A percentile compares a stretch with the other conserved stretches of the same genome.
phyloP scores from a whole-genome alignment of 78 protist genomes.

The Guillardia theta region DNA sequence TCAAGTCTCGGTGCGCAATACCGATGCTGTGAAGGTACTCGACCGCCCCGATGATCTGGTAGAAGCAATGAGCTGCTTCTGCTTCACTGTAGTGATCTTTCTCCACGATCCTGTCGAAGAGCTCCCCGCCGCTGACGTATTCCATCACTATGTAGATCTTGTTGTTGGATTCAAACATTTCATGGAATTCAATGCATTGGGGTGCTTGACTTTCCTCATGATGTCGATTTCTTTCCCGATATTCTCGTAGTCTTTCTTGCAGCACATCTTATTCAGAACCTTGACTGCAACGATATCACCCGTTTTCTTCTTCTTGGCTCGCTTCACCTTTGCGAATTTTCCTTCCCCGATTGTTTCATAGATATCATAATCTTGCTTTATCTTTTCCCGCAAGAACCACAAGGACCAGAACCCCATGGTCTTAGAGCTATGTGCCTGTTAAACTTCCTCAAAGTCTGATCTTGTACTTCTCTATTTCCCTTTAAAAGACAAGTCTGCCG shows the following conservation, averaged over 20 bases:
- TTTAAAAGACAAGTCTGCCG: too few species aligned
- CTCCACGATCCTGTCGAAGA: not conserved
- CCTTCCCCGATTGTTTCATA: too few species aligned
- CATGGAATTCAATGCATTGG: not conserved
- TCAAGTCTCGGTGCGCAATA: constrained; percentile 3
- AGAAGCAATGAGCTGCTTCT: not conserved
- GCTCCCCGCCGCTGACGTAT: not conserved
- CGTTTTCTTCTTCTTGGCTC: too few species aligned
- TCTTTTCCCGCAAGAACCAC: too few species aligned
- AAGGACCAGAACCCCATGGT: too few species aligned
- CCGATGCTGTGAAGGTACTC: constrained; percentile 27
- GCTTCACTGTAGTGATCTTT: not conserved
- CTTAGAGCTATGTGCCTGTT: too few species aligned
- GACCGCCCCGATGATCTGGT: constrained; percentile 9
- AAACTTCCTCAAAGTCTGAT: too few species aligned
- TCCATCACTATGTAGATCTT: not conserved
- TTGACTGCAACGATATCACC: not conserved
- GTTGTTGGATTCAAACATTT: not conserved
- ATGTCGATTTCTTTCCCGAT: not conserved
- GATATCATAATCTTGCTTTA: too few species aligned
- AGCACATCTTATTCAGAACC: not conserved
- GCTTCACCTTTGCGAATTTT: too few species aligned
- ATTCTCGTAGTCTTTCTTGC: not conserved
- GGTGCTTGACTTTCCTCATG: not conserved
- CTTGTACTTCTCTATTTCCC: too few species aligned